A percentile compares a stretch with the other conserved stretches of the same genome.
These are phyloP conservation scores for Xylariaceae sp. DNA, from an alignment of 2,329 filamentous ascomycete species.

Conservation along the genomic window DNA sequence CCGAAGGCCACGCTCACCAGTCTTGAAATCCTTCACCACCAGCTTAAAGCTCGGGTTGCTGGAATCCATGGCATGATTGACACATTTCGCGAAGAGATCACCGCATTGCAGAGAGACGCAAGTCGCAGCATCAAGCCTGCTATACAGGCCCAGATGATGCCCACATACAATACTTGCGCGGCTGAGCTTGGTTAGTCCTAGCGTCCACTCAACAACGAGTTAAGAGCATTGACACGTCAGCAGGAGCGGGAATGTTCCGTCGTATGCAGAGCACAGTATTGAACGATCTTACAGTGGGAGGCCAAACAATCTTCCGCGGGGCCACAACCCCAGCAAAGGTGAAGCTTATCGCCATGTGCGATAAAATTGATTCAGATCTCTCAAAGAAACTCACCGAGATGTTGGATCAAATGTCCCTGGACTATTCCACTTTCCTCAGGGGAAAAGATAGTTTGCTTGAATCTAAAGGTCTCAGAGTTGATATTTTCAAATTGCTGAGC, in stretches of 20 bases:
- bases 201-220: no score
- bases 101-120: constrained; percentile 10
- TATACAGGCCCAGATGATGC: constrained; percentile 7
- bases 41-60: constrained; percentile 5
- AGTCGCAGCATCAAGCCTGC: constrained; percentile 9
- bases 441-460: background rate
- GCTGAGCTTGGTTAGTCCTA: constrained; percentile 7
- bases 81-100: constrained; percentile 2
- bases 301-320: constrained; percentile 1
- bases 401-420: constrained; percentile 6
- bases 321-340: background rate
- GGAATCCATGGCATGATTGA: constrained; percentile 3
- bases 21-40: constrained; percentile 10
- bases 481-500: constrained; percentile 8
- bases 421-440: constrained; percentile 14
- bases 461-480: constrained; percentile 3
- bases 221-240: background rate
- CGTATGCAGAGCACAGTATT: constrained; percentile 15
- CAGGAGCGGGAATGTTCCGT: constrained; percentile 18
- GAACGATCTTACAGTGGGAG: constrained; percentile 1
- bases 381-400: constrained; percentile 2
- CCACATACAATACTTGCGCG: constrained; percentile 9
- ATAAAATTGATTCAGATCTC: constrained; percentile 6
- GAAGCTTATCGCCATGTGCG: constrained; percentile 5
- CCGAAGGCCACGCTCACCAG: background rate